Conservation (phyloP, 1,284 basidiomycete species). For the Schizophyllum amplum region DNA sequence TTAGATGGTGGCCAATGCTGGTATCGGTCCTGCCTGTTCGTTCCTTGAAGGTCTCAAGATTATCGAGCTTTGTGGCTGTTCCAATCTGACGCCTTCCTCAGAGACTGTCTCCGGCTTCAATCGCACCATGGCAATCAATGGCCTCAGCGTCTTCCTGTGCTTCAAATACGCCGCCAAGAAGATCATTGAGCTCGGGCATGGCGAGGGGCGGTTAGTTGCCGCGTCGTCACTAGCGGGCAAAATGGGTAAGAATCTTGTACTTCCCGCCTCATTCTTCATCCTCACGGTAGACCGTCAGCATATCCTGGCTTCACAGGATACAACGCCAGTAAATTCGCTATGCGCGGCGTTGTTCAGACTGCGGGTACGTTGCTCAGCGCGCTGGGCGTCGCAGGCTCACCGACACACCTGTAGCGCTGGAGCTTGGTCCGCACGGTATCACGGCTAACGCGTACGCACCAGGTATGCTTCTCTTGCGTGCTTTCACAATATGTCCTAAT, state of each 20-base stretch:
- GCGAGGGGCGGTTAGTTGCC: slow-evolving; percentile 28
- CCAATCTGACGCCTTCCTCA: slow-evolving; percentile 1
- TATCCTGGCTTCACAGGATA: slow-evolving; percentile 11
- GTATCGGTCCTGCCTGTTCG: slow-evolving; percentile 10
- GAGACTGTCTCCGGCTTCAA: slow-evolving; percentile 21
- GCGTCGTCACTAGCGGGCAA: slow-evolving; percentile 31
- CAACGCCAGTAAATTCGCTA: slow-evolving; percentile 24
- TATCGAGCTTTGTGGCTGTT: neutral
- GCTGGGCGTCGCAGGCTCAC: neutral
- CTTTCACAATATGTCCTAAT: neutral
- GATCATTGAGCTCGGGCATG: slow-evolving; percentile 31
- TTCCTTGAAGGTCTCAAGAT: slow-evolving; percentile 13
- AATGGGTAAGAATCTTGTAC: slow-evolving; percentile 19
- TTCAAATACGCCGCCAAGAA: slow-evolving; percentile 30
- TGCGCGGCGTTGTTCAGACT: slow-evolving; percentile 19
- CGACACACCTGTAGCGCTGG: slow-evolving; percentile 22
- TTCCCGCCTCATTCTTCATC: neutral
- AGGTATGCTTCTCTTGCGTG: slow-evolving; percentile 16
- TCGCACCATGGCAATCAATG: slow-evolving; percentile 23
- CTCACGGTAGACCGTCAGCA: neutral
- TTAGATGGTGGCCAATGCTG: slow-evolving; percentile 28
- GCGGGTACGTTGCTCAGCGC: slow-evolving; percentile 13
- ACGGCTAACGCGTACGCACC: slow-evolving; percentile 49
- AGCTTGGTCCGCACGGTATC: slow-evolving; percentile 34
- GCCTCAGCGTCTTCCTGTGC: slow-evolving; percentile 25